These are phyloP conservation scores for Penicillium fimorum DNA, from an alignment of 495 filamentous ascomycete genomes.

Conservation along the genomic window DNA sequence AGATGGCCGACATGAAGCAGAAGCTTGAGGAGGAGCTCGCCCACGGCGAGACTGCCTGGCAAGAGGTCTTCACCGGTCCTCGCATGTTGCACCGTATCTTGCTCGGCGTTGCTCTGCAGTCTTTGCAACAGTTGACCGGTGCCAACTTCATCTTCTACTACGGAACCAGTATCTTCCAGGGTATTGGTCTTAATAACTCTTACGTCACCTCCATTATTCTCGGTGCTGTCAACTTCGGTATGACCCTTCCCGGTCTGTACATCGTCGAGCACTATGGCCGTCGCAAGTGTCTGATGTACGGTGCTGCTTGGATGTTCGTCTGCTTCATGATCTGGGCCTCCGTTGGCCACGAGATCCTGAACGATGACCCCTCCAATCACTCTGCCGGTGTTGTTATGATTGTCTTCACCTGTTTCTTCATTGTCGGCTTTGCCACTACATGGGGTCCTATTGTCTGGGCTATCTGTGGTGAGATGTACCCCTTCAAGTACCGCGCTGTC, in stretches of 20 bases:
- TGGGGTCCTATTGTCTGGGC: conserved; percentile 88
- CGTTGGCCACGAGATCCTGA: conserved; percentile 60
- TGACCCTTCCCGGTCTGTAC: conserved; percentile 71
- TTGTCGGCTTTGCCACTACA: conserved; percentile 58
- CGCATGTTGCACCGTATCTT: conserved; percentile 70
- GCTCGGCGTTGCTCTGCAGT: conserved; percentile 69
- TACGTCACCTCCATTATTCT: conserved; percentile 75
- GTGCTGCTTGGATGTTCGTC: conserved; percentile 66
- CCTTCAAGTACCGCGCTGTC: conserved; percentile 69
- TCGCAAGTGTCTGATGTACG: conserved; percentile 62
- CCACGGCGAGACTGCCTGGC: conserved; percentile 54
- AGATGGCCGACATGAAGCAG: conserved; percentile 65
- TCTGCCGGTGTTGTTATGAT: conserved; percentile 72
- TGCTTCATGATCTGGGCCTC: conserved; percentile 77
- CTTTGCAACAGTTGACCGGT: conserved; percentile 69
- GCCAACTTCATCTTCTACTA: conserved; percentile 87
- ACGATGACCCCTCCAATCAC: conserved; percentile 50
- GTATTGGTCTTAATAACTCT: conserved; percentile 64
- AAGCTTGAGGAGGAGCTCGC: conserved; percentile 60
- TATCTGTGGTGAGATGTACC: conserved; percentile 79
- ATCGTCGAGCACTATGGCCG: conserved; percentile 71
- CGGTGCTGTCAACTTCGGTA: conserved; percentile 69
- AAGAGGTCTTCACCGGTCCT: conserved; percentile 68
- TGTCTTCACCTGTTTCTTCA: conserved; percentile 73
- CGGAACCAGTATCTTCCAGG: conserved; percentile 68